Base-by-base conservation (phyloP, 352 stramenopile genomes). In the Pythium phragmitis region DNA sequence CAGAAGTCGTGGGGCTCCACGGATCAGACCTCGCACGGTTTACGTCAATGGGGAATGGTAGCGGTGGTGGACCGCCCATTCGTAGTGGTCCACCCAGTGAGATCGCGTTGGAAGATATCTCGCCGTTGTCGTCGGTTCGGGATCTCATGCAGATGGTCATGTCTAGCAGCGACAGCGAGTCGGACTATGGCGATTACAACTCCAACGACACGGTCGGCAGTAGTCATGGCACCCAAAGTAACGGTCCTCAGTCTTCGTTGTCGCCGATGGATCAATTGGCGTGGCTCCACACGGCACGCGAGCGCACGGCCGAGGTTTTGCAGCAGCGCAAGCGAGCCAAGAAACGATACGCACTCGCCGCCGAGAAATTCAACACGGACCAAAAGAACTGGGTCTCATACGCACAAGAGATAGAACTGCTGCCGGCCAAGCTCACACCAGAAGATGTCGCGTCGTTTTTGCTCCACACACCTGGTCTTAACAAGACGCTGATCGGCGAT, bases 401-500 rank as follows among this genome's bases (percentile, higher is more conserved):
- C 63, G 89, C 87, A 19, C 85, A 96, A 57, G 81, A 97, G 36
- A 84, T 97, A 55, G 85, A 82, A 23, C 62, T 97, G 16, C 67
- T 97, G 7, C 89, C 89, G 0, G 79, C 93, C 33, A 79, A 89
- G 62, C 59, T 91, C 58, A 92, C 94, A n/a, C 82, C 91, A 4
- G 83, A 95, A 72, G 61, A 75, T 5, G 88, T 99, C 3, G 97
- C 96, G 5, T 80, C 79, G 11, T 98, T 99, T 63, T 71, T 99
- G 49, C 88, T 98, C 50, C 86, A 96, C 26, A 98, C 96, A 1
- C 88, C 94, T 0, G 93, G 95, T 1, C 61, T 94, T 2, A 91
- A 94, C 74, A 99, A 99, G 76, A 89, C 88, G 4, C 82, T 97
- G 48, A 89, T 99, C 45, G 98, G 97, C 8, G 90, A 98, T 53